phyloP scores from a whole-genome alignment of 257 asterid genomes.

The Scutellaria galericulata region DNA sequence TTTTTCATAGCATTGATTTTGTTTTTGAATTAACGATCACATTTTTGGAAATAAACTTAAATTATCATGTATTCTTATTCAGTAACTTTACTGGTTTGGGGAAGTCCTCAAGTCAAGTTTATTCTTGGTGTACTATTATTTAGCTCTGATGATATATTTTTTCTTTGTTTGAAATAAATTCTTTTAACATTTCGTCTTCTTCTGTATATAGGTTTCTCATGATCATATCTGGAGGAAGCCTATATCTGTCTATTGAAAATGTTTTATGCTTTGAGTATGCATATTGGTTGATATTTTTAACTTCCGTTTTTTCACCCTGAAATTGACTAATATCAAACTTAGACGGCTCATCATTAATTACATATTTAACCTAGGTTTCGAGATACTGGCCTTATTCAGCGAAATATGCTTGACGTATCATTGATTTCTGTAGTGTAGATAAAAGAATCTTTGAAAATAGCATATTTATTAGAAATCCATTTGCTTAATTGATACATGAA shows the following conservation, averaged over 20 bases:
- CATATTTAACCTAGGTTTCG: slow-evolving; percentile 3
- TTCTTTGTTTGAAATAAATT: too few species aligned
- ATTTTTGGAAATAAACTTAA: slow-evolving; percentile 31
- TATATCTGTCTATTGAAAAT: not conserved
- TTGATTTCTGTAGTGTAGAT: not conserved
- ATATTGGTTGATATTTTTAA: not conserved
- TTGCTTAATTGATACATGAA: slow-evolving; percentile 26
- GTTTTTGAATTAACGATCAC: slow-evolving; percentile 24
- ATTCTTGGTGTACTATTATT: slow-evolving; percentile 3
- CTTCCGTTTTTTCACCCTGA: not conserved
- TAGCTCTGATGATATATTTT: not conserved
- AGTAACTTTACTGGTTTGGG: slow-evolving; percentile 34
- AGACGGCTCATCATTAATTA: not conserved
- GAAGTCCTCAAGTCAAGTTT: slow-evolving; percentile 22
- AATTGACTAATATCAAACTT: too few species aligned
- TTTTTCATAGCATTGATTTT: slow-evolving; percentile 6
- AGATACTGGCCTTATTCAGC: slow-evolving; percentile 2
- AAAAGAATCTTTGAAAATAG: not conserved
- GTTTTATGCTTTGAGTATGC: not conserved
- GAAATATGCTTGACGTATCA: slow-evolving; percentile 13
- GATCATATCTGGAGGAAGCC: slow-evolving; percentile 24
- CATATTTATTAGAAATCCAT: slow-evolving; percentile 4
- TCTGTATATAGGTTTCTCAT: slow-evolving; percentile 6
- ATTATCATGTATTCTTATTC: slow-evolving; percentile 3
- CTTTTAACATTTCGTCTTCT: slow-evolving; percentile 2